phyloP scores from a whole-genome alignment of 2,329 filamentous ascomycete genomes.

The Stachybotrys chlorohalonatus region DNA sequence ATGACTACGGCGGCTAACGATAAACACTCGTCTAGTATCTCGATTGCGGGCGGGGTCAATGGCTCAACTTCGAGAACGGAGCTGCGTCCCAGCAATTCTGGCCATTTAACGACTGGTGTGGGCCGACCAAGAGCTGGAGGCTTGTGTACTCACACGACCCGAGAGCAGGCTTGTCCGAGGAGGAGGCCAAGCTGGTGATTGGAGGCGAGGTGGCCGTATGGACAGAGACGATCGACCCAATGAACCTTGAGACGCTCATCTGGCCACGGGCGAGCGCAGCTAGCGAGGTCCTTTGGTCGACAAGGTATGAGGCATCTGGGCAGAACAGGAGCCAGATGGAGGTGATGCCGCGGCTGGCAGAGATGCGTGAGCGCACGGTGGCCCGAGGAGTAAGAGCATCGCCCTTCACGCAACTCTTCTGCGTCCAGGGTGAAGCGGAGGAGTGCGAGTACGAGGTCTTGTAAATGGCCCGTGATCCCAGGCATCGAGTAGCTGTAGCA shows the following conservation, averaged over 20 bases:
- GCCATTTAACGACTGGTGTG: slow-evolving; percentile 76
- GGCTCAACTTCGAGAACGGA: slow-evolving; percentile 61
- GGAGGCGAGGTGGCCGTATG: slow-evolving; percentile 79
- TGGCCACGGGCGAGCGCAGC: slow-evolving; percentile 72
- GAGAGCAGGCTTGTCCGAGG: slow-evolving; percentile 48
- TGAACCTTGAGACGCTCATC: slow-evolving; percentile 65
- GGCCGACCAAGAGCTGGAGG: slow-evolving; percentile 72
- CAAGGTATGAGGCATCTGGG: slow-evolving; percentile 54
- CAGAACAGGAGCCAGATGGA: slow-evolving; percentile 63
- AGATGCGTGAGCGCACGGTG: slow-evolving; percentile 70
- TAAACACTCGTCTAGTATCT: slow-evolving; percentile 50
- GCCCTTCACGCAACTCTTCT: slow-evolving; percentile 57
- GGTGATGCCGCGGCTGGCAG: slow-evolving; percentile 59
- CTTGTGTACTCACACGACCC: slow-evolving; percentile 77
- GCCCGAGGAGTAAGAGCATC: slow-evolving; percentile 53
- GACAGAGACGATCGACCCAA: slow-evolving; percentile 68
- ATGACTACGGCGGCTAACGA: slow-evolving; percentile 8
- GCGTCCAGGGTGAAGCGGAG: slow-evolving; percentile 17
- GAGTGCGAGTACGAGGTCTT: slow-evolving; percentile 12
- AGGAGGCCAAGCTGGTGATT: slow-evolving; percentile 58
- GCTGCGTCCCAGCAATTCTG: slow-evolving; percentile 42
- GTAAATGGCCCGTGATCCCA: neutral
- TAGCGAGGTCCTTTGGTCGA: slow-evolving; percentile 75
- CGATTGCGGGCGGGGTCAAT: slow-evolving; percentile 74
- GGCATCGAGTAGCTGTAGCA: no score